Conservation (phyloP, 305 asterid species). For the Rubia balearica region DNA sequence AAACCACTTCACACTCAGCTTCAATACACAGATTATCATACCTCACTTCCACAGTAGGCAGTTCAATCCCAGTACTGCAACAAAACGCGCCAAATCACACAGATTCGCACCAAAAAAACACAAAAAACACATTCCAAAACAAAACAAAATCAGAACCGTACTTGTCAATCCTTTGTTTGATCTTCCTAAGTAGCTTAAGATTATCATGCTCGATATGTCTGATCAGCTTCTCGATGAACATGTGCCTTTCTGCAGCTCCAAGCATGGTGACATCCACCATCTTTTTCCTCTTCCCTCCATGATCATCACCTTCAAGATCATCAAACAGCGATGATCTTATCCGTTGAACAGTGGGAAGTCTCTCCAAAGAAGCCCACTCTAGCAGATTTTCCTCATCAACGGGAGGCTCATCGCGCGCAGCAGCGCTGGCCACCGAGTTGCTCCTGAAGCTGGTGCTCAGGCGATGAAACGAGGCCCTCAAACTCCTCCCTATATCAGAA, state of each 20-base stretch:
- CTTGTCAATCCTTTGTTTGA: constrained; percentile 61
- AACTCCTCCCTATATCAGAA: constrained; percentile 42
- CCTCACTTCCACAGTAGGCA: constrained; percentile 69
- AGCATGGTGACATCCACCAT: constrained; percentile 72
- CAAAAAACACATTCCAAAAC: not conserved
- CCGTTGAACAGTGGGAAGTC: constrained; percentile 56
- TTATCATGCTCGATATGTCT: constrained; percentile 73
- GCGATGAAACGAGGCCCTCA: constrained; percentile 36
- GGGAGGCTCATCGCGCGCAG: constrained; percentile 16
- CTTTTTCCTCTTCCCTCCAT: constrained; percentile 27
- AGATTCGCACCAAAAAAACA: not conserved
- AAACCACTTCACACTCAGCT: constrained; percentile 70
- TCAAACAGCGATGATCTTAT: constrained; percentile 58
- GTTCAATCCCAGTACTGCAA: constrained; percentile 54
- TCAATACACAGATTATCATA: constrained; percentile 42
- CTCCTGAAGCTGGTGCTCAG: constrained; percentile 24
- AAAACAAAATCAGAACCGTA: constrained; percentile 12
- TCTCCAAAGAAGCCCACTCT: constrained; percentile 63
- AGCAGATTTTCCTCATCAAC: constrained; percentile 39
- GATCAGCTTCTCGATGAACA: constrained; percentile 69
- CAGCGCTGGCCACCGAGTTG: constrained; percentile 29
- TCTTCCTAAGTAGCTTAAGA: constrained; percentile 53
- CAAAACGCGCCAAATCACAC: not conserved
- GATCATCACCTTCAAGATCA: constrained; percentile 22
- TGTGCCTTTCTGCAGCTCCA: constrained; percentile 48